These are phyloP conservation scores for Sindora glabra DNA, from an alignment of 306 rosid species.

Conservation along the genomic window DNA sequence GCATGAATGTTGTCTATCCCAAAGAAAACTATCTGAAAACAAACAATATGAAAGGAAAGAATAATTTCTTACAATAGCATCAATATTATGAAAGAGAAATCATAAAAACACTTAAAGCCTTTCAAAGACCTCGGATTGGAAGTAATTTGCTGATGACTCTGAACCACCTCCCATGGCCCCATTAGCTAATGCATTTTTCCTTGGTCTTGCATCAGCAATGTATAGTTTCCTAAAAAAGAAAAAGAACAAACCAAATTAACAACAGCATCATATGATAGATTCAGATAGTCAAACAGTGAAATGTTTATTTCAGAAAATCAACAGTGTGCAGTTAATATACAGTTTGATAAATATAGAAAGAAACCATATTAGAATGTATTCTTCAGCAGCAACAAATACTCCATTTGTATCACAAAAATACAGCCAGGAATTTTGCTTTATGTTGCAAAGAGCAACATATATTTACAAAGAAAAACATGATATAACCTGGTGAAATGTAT, in stretches of 20 bases:
- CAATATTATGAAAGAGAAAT: neutral
- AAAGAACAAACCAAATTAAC: neutral
- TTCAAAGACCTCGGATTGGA: constrained; percentile 73
- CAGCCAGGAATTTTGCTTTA: neutral
- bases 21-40: constrained; percentile 67
- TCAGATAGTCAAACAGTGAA: neutral
- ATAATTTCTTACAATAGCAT: constrained; percentile 1
- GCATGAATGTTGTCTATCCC: constrained; percentile 99
- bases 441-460: constrained; percentile 3
- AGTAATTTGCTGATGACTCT: constrained; percentile 88
- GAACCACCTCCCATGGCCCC: constrained; percentile 99
- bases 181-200: constrained; percentile 94
- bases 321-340: neutral
- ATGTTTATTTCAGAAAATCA: neutral
- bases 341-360: neutral
- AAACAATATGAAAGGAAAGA: neutral
- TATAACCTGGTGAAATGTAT: neutral
- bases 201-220: constrained; percentile 94
- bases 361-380: neutral
- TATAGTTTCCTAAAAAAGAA: constrained; percentile 64
- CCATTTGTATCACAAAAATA: neutral
- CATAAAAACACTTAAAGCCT: constrained; percentile 24
- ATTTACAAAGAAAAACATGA: neutral
- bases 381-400: neutral
- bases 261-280: neutral